These are phyloP conservation scores for Dimocarpus longan DNA, from an alignment of 345 rosid species.

Conservation along the genomic window DNA sequence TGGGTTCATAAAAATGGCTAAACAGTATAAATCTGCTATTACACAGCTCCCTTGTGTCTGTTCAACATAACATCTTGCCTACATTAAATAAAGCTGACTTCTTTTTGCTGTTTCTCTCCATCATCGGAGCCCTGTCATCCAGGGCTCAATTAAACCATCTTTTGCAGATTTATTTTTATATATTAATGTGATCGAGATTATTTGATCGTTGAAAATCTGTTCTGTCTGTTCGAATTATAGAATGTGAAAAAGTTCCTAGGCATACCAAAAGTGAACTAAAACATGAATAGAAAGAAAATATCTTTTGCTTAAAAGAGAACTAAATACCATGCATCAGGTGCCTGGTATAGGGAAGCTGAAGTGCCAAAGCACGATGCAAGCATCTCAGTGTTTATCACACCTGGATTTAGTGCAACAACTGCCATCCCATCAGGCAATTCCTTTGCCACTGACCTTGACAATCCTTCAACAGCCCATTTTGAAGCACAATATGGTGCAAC, in stretches of 20 bases:
- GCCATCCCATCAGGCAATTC: slow-evolving; percentile 92
- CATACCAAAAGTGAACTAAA: background rate
- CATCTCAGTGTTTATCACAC: slow-evolving; percentile 93
- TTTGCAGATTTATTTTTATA: no score
- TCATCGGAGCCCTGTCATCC: no score
- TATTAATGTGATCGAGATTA: no score
- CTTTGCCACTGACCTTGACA: slow-evolving; percentile 91
- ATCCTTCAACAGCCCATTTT: slow-evolving; percentile 97
- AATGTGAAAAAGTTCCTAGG: background rate
- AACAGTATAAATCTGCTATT: background rate
- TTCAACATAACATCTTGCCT: background rate
- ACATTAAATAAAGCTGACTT: background rate
- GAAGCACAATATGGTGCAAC: slow-evolving; percentile 99
- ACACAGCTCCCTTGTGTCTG: background rate
- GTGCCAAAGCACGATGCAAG: slow-evolving; percentile 85
- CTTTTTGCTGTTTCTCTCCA: background rate
- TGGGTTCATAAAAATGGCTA: background rate
- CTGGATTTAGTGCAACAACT: slow-evolving; percentile 82
- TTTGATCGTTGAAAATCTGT: no score
- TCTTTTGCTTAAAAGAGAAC: background rate
- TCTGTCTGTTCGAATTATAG: no score
- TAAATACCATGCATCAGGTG: slow-evolving; percentile 86
- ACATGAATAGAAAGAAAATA: background rate
- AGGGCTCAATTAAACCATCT: no score
- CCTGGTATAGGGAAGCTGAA: slow-evolving; percentile 79